Conservation (phyloP, 1,284 basidiomycete genomes). For the Cutaneotrichosporon cavernicola region DNA sequence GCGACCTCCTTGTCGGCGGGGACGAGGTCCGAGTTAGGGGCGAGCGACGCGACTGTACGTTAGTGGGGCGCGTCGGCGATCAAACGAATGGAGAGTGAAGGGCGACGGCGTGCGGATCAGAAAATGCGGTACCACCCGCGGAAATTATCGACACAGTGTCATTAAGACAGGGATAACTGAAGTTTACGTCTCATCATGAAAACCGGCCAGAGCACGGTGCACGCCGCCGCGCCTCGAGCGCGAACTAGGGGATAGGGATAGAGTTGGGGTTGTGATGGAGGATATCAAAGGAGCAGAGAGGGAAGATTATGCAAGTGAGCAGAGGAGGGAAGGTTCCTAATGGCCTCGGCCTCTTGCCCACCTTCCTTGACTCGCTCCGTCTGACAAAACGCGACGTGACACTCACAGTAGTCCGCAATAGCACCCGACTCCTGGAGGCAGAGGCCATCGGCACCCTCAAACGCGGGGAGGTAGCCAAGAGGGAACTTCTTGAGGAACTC, state of each 20-base stretch:
- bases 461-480: conserved; percentile 78
- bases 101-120: conserved; percentile 37
- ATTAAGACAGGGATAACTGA: conserved; percentile 69
- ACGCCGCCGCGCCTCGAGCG: background rate
- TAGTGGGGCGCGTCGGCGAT: background rate
- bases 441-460: conserved; percentile 70
- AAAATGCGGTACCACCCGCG: conserved; percentile 57
- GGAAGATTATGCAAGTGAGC: background rate
- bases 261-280: background rate
- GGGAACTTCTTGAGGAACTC: conserved; percentile 79
- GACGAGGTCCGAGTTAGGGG: conserved; percentile 67
- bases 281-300: background rate
- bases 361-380: background rate
- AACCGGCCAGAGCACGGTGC: conserved; percentile 14
- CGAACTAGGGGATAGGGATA: background rate
- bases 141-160: conserved; percentile 60
- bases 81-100: conserved; percentile 9
- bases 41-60: conserved; percentile 65
- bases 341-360: background rate
- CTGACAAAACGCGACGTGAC: conserved; percentile 2
- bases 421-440: conserved; percentile 77
- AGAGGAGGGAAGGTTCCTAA: background rate
- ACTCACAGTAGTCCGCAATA: conserved; percentile 88
- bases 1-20: conserved; percentile 60
- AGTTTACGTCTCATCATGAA: conserved; percentile 52